Evolutionary conservation across 352 stramenopile species (phyloP).

Genomic region (Saprolegnia parasitica): DNA sequence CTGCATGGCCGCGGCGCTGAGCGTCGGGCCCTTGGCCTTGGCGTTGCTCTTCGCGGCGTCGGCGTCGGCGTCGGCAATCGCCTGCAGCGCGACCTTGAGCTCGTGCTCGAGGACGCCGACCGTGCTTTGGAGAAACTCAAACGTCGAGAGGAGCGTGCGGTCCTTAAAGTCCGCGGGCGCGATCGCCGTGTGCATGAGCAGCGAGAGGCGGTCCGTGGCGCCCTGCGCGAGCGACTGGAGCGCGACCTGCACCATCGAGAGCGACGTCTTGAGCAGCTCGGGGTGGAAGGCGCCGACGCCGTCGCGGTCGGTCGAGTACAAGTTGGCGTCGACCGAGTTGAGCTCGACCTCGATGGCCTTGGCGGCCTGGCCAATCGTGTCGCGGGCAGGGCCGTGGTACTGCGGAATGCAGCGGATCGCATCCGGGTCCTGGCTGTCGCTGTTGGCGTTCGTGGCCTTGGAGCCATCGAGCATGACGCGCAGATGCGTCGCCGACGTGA

Average conservation of each 20-base stretch:
- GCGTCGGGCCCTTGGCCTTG: slow-evolving; percentile 50
- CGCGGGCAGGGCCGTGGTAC: slow-evolving; percentile 73
- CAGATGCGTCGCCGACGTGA: slow-evolving; percentile 76
- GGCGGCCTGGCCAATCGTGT: slow-evolving; percentile 55
- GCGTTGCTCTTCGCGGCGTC: slow-evolving; percentile 47
- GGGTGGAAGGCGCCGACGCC: slow-evolving; percentile 44
- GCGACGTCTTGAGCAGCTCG: slow-evolving; percentile 55
- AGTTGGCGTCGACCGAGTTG: slow-evolving; percentile 37
- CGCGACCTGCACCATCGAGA: slow-evolving; percentile 50
- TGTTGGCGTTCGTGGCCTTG: slow-evolving; percentile 44
- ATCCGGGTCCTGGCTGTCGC: slow-evolving; percentile 38
- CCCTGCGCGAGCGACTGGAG: slow-evolving; percentile 54
- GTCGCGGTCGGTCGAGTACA: slow-evolving; percentile 13
- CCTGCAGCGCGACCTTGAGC: slow-evolving; percentile 44
- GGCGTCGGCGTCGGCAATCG: slow-evolving; percentile 62
- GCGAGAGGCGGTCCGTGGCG: slow-evolving; percentile 40
- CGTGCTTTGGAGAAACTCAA: slow-evolving; percentile 51
- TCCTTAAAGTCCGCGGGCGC: slow-evolving; percentile 23
- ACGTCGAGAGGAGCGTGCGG: slow-evolving; percentile 35
- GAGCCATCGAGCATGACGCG: slow-evolving; percentile 86
- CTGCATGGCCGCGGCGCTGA: slow-evolving; percentile 45
- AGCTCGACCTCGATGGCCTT: slow-evolving; percentile 75
- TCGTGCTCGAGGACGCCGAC: slow-evolving; percentile 43
- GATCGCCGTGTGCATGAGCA: slow-evolving; percentile 29
- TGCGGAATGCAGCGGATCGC: slow-evolving; percentile 61